Evolutionary conservation across 805 yeast genomes (phyloP).

Genomic region (Torulaspora gathmanii): DNA sequence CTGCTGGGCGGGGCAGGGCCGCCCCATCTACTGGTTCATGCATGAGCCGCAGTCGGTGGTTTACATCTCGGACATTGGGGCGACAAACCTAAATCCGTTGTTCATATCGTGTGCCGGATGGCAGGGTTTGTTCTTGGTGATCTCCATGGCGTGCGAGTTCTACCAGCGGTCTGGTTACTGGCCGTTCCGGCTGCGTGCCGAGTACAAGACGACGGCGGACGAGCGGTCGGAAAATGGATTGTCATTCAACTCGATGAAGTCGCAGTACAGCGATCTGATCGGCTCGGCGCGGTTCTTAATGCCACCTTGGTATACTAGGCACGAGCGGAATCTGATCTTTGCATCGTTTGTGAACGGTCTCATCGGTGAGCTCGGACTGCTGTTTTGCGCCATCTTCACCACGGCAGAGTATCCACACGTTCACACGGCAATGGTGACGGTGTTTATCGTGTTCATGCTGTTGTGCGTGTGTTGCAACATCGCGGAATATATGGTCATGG

Average conservation of each 20-base stretch:
- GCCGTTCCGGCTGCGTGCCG: constrained; percentile 21
- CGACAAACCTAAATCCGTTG: constrained; percentile 77
- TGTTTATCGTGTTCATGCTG: constrained; percentile 67
- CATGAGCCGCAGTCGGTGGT: constrained; percentile 44
- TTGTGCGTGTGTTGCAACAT: constrained; percentile 45
- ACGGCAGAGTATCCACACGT: constrained; percentile 51
- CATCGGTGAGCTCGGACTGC: constrained; percentile 66
- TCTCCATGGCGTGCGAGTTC: constrained; percentile 60
- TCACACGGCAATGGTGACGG: constrained; percentile 63
- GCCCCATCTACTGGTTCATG: constrained; percentile 62
- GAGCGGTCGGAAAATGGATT: constrained; percentile 24
- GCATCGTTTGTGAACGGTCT: constrained; percentile 43
- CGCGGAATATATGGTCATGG: constrained; percentile 45
- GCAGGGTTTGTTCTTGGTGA: constrained; percentile 70
- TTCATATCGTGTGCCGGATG: constrained; percentile 74
- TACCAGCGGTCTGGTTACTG: constrained; percentile 53
- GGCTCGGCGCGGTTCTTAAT: constrained; percentile 24
- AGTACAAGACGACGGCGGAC: constrained; percentile 40
- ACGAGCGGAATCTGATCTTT: constrained; percentile 40
- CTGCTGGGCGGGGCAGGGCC: constrained; percentile 78
- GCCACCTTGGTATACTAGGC: constrained; percentile 39
- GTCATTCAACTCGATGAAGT: constrained; percentile 13
- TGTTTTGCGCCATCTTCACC: constrained; percentile 70
- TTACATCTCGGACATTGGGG: constrained; percentile 83
- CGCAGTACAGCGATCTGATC: constrained; percentile 21